Conservation (phyloP, 805 yeast species). For the Cyberlindnera maclurae region DNA sequence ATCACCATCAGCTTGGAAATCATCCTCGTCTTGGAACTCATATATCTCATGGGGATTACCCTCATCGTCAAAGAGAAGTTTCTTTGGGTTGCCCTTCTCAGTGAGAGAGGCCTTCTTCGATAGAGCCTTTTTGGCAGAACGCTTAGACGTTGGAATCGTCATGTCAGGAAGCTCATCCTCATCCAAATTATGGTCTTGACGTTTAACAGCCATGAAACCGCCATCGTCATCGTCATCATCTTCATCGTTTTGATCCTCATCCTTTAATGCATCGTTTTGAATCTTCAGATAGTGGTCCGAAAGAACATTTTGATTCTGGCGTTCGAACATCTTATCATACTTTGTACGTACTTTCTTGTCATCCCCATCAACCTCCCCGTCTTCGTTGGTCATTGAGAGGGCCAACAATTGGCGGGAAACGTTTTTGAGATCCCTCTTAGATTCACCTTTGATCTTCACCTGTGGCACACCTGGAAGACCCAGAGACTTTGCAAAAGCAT, state of each 20-base stretch:
- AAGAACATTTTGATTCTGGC: slow-evolving; percentile 86
- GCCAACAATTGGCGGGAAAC: slow-evolving; percentile 63
- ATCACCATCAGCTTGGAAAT: slow-evolving; percentile 64
- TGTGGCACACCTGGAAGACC: slow-evolving; percentile 97
- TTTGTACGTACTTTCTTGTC: slow-evolving; percentile 62
- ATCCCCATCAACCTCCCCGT: slow-evolving; percentile 49
- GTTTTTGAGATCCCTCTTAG: slow-evolving; percentile 71
- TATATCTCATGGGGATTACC: slow-evolving; percentile 89
- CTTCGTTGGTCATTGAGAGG: slow-evolving; percentile 50
- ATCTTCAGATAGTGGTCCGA: slow-evolving; percentile 82
- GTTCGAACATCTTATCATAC: slow-evolving; percentile 91
- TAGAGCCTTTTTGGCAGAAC: slow-evolving; percentile 78
- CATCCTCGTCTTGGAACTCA: slow-evolving; percentile 86
- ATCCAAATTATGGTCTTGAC: slow-evolving; percentile 63
- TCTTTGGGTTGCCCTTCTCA: slow-evolving; percentile 62
- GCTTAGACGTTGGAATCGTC: slow-evolving; percentile 63
- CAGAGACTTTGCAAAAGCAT: slow-evolving; percentile 76
- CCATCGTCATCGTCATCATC: slow-evolving; percentile 45
- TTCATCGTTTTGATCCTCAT: slow-evolving; percentile 30
- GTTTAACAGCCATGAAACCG: slow-evolving; percentile 76
- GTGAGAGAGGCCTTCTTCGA: slow-evolving; percentile 71
- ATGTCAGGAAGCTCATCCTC: slow-evolving; percentile 62
- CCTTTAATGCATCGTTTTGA: slow-evolving; percentile 36
- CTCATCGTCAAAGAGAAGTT: slow-evolving; percentile 86
- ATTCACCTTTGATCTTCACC: slow-evolving; percentile 57